Conservation (phyloP, 1,139 yeast species). For the Protomyces gravidus region DNA sequence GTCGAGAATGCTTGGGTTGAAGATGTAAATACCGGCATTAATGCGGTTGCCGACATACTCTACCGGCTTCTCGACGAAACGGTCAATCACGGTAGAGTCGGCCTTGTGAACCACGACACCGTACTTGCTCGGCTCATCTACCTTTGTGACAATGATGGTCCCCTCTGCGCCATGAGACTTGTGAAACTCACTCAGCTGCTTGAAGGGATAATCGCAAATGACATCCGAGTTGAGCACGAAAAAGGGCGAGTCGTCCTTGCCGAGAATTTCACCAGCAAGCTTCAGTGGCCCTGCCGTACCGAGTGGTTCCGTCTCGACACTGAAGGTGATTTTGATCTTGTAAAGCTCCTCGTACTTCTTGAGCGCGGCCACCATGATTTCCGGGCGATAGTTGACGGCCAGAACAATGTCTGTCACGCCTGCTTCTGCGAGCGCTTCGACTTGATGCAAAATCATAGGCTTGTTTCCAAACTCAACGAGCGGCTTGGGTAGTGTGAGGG, state of each 20-base stretch:
- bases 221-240: constrained; percentile 97
- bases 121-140: constrained; percentile 98
- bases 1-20: constrained; percentile 95
- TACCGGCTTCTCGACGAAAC: constrained; percentile 99
- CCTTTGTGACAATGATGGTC: constrained; percentile 98
- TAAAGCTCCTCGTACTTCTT: constrained; percentile 89
- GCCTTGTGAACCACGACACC: constrained; percentile 98
- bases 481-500: constrained; percentile 96
- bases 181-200: constrained; percentile 90
- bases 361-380: constrained; percentile 94
- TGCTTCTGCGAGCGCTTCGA: constrained; percentile 95
- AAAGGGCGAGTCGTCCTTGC: constrained; percentile 93
- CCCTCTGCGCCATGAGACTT: constrained; percentile 94
- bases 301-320: constrained; percentile 98
- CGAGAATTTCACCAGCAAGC: constrained; percentile 89
- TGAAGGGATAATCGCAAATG: constrained; percentile 96
- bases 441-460: constrained; percentile 83
- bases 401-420: constrained; percentile 98
- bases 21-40: constrained; percentile 93
- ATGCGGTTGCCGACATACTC: constrained; percentile 93
- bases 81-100: constrained; percentile 89
- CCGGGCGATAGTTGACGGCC: constrained; percentile 99
- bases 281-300: constrained; percentile 99
- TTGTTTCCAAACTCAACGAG: constrained; percentile 97
- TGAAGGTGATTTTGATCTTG: constrained; percentile 92